Base-by-base conservation (phyloP, 352 stramenopile genomes). In the Phytophthora megakarya region DNA sequence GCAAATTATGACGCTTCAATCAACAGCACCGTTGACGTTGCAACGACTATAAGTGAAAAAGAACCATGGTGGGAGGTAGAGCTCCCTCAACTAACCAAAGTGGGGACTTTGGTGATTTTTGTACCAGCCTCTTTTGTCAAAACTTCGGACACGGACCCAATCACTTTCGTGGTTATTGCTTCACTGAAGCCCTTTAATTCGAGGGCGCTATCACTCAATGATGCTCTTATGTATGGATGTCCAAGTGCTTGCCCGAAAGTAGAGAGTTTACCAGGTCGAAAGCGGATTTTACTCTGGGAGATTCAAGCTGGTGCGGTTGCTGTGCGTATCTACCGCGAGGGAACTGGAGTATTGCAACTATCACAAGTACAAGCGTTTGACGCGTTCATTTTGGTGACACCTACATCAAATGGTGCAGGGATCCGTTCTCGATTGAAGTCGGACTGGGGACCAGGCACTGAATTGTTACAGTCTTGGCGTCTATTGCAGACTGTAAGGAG, bases 61-160 rank as follows among this genome's bases (percentile, higher is more conserved):
- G 60, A 85, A 3, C 67, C 78, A 4, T 93, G 80, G 80, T 91
- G 81, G 80, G 71, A 93, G 54, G 75, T 69, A 1, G 73, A 65
- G 0, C 56, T 93, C 5, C 44, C 67, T 15, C 45, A 60, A 10
- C 42, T 88, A 23, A 73, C 25, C 7, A 76, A 74, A 3, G 18
- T 91, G 15, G 84, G 84, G 0, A 82, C 81, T 0, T 9, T 93
- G 1, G 82, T 70, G 0, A 59, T 90, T 13, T 86, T 90, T 45
- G 7, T 90, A 0, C 70, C 84, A 0, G 60, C 64, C 1, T 68
- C 59, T 10, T 61, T 79, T 52, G 49, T 52, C 12, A 51, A 61
- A 26, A 67, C 23, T 3, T 25, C 49, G 0, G 52, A 26, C 5
- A 39, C 45, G 0, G 23, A 61, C 3, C 33, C 45, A 21, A 22